Evolutionary conservation across 768 basidiomycete genomes (phyloP).

Genomic region (Trametes sanguinea): DNA sequence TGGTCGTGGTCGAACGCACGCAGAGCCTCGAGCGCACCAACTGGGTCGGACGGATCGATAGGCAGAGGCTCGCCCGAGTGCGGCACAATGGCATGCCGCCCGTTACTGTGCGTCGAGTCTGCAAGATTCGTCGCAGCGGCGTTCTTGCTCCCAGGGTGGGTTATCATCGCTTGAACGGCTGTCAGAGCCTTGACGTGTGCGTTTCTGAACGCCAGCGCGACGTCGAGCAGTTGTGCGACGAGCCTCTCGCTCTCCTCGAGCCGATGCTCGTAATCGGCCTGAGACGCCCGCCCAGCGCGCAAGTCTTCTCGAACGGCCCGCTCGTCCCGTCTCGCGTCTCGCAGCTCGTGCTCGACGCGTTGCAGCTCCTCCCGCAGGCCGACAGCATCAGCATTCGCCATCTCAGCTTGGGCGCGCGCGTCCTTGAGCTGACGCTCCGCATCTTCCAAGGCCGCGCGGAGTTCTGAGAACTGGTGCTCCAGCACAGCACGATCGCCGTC

Average conservation of each 20-base stretch:
- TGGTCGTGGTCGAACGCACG: conserved; percentile 81
- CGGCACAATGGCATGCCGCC: conserved; percentile 55
- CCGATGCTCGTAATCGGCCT: conserved; percentile 65
- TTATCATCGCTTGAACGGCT: conserved; percentile 57
- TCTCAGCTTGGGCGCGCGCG: conserved; percentile 57
- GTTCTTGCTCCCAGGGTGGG: conserved; percentile 45
- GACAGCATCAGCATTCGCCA: conserved; percentile 66
- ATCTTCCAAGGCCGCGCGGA: conserved; percentile 62
- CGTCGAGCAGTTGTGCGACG: conserved; percentile 79
- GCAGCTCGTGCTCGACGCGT: conserved; percentile 67
- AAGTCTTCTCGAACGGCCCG: conserved; percentile 73
- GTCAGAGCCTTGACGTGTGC: conserved; percentile 74
- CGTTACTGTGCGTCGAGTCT: conserved; percentile 50
- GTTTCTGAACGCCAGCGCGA: conserved; percentile 75
- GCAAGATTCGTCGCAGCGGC: conserved; percentile 42
- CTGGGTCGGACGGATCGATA: conserved; percentile 75
- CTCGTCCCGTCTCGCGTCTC: conserved; percentile 67
- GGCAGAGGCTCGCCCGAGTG: conserved; percentile 65
- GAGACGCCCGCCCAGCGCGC: conserved; percentile 65
- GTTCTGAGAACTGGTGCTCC: conserved; percentile 82
- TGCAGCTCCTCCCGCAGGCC: conserved; percentile 75
- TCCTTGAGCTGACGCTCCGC: conserved; percentile 66
- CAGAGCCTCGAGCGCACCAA: conserved; percentile 67
- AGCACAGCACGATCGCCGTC: conserved; percentile 92
- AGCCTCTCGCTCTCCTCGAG: conserved; percentile 68